Base-by-base conservation (phyloP, 768 basidiomycete species). In the Pisolithus orientalis region DNA sequence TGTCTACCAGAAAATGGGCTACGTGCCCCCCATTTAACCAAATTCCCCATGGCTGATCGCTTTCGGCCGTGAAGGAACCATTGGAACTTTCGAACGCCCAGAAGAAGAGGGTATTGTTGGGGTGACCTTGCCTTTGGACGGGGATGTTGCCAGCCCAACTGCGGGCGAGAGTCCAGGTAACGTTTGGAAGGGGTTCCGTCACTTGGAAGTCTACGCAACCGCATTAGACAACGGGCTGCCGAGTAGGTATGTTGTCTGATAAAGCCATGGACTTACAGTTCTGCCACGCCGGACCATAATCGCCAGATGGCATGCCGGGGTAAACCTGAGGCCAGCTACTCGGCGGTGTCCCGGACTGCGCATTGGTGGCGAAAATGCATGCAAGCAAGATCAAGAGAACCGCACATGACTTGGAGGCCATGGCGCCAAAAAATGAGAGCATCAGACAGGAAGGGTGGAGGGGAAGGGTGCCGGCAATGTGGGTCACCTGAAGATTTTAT, bases 1-100 rank as follows among this genome's bases (percentile, higher is more conserved):
- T 27, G n/a, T 2, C 21, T 29, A 6, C 29, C 16, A n/a, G 17
- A 37, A 31, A 25, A 10, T 16, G 11, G 51, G 29, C 5, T 14
- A 45, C 79, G 45, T 57, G 83, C 82, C 84, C 85, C 68, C 85
- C 86, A 54, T 86, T 85, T 25, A 87, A 63, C 84, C 84, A 88
- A 39, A 88, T 81, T 3, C 78, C 77, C 86, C 86, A 87, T 1
- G 86, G 85, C 17, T 81, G 71, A 13, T 66, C 54, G n/a, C 63
- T 61, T 27, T 43, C 5, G 51, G 61, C 66, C 9, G 80, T 85
- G 47, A 87, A 67, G 2, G 85, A 85, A 5, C 80, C 82, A 16
- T 70, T 59, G 1, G 67, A 64, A 31, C 78, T 79, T 58, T 86
- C 84, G 54, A 82, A 80, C 14, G 75, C 83, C 69, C 77, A 74